Evolutionary conservation across 1,284 basidiomycete genomes (phyloP), one percentile per base, ranked within the genome.

Genomic region (Golubevia sp.): DNA sequence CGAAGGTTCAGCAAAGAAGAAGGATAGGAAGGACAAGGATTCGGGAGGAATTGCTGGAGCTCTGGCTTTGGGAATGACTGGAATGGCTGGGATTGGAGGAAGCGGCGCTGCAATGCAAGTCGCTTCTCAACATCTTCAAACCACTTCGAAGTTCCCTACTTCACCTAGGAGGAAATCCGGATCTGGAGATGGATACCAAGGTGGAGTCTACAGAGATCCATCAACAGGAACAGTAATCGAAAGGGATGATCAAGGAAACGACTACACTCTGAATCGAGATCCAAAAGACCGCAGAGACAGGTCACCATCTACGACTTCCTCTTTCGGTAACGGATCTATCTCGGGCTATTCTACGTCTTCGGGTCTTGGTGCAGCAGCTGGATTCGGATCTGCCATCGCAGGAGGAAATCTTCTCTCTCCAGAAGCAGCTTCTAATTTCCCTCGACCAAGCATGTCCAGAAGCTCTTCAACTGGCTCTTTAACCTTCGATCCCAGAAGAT

Each of bases 41-140:
- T 58, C 61, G 1, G 63, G 55, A 8, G 74, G 76, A 24, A 78
- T 78, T 30, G 76, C 74, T 3, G 68, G 75, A n/a, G 76, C 76
- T 2, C 48, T 78, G 24, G 76, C 76, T 0, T 68, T 71, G 8
- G 75, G 74, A 55, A 23, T 74, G 74, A 11, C 58, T 75, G 27
- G 68, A 73, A 1, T 73, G 76, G 13, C 69, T 76, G 68, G 76
- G 72, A 13, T 69, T 72, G n/a, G 70, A 67, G 38, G 23, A 30
- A n/a, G 27, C 18, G 23, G 52, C n/a, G 24, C 52, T 26, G 30
- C 56, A 27, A 6, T 52, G 49, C 49, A 49, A 49, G 49, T 23
- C 38, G 11, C 44, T 58, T 20, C 38, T 58, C 25, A 49, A 26
- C 21, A 49, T 38, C 30, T 26, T 21, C 6, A 49, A 23, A 13